phyloP scores from a whole-genome alignment of 1,284 basidiomycete genomes.

The Boletellus sp. region DNA sequence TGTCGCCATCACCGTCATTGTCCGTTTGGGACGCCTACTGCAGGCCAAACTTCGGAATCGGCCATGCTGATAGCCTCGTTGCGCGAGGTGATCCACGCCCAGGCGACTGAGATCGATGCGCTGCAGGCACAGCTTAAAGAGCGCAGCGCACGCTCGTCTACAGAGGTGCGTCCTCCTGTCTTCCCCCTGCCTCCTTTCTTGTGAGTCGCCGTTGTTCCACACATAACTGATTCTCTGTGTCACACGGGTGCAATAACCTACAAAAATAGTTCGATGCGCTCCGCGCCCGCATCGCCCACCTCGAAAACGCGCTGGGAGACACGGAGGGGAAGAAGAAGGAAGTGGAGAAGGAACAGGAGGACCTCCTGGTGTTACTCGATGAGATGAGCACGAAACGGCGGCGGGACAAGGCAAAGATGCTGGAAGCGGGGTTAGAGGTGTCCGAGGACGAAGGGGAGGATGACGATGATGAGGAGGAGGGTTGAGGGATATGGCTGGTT shows the following conservation, averaged over 20 bases:
- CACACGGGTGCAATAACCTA: too few species aligned
- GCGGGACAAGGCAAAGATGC: constrained; percentile 76
- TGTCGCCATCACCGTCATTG: too few species aligned
- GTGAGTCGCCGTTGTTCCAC: neutral
- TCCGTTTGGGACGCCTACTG: neutral
- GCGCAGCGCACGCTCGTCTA: constrained; percentile 31
- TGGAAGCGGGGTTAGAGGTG: constrained; percentile 75
- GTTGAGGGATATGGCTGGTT: constrained; percentile 5
- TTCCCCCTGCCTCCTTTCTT: neutral
- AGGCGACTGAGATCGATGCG: constrained; percentile 71
- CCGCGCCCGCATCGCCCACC: constrained; percentile 39
- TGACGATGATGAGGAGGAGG: constrained; percentile 46
- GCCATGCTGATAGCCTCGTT: constrained; percentile 78
- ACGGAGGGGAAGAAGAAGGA: constrained; percentile 69
- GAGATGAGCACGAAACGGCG: constrained; percentile 85
- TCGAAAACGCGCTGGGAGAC: constrained; percentile 49
- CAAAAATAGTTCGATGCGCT: constrained; percentile 40
- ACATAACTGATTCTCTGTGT: too few species aligned
- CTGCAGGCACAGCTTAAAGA: constrained; percentile 55
- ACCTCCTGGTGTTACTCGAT: constrained; percentile 89
- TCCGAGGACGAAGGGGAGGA: constrained; percentile 88
- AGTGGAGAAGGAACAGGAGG: constrained; percentile 92
- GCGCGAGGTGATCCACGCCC: constrained; percentile 74
- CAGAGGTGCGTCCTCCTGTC: constrained; percentile 36
- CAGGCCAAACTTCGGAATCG: constrained; percentile 72